Evolutionary conservation across 305 asterid species (phyloP).

Genomic region (Fraxinus xanthoxyloides): DNA sequence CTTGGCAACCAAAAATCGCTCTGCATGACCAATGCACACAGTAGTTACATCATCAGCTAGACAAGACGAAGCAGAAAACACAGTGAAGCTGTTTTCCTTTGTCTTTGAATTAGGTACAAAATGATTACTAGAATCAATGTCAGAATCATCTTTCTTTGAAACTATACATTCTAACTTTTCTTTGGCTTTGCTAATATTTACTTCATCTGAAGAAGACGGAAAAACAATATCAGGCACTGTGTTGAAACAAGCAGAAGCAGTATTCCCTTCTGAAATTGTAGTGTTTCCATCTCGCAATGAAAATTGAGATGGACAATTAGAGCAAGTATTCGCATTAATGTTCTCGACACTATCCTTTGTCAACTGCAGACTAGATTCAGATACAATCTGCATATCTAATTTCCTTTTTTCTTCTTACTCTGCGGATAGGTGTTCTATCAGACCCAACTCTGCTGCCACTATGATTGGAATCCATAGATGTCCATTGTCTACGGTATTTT

Average conservation of each 20-base stretch:
- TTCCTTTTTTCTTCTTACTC: slow-evolving; percentile 38
- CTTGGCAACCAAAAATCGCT: slow-evolving; percentile 11
- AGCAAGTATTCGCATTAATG: slow-evolving; percentile 9
- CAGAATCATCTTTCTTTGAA: slow-evolving; percentile 29
- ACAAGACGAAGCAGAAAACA: slow-evolving; percentile 19
- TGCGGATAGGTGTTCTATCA: slow-evolving; percentile 21
- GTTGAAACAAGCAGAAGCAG: slow-evolving; percentile 8
- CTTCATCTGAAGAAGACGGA: slow-evolving; percentile 18
- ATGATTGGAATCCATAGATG: slow-evolving; percentile 19
- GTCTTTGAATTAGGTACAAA: slow-evolving; percentile 25
- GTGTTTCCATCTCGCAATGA: slow-evolving; percentile 19
- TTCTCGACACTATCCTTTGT: slow-evolving; percentile 17
- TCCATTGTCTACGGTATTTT: slow-evolving; percentile 19
- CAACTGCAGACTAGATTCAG: slow-evolving; percentile 23
- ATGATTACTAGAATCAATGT: slow-evolving; percentile 11
- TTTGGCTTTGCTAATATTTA: slow-evolving; percentile 12
- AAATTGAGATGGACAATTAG: slow-evolving; percentile 18
- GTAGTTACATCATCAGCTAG: slow-evolving; percentile 12
- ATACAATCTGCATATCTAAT: slow-evolving; percentile 20
- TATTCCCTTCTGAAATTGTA: slow-evolving; percentile 16
- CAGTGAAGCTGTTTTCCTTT: slow-evolving; percentile 27
- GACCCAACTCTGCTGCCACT: slow-evolving; percentile 22
- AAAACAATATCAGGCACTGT: slow-evolving; percentile 17
- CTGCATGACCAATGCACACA: slow-evolving; percentile 17
- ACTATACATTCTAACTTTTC: slow-evolving; percentile 18